Conservation (phyloP, 176 grass and related monocot genomes). For the Carex myosuroides region DNA sequence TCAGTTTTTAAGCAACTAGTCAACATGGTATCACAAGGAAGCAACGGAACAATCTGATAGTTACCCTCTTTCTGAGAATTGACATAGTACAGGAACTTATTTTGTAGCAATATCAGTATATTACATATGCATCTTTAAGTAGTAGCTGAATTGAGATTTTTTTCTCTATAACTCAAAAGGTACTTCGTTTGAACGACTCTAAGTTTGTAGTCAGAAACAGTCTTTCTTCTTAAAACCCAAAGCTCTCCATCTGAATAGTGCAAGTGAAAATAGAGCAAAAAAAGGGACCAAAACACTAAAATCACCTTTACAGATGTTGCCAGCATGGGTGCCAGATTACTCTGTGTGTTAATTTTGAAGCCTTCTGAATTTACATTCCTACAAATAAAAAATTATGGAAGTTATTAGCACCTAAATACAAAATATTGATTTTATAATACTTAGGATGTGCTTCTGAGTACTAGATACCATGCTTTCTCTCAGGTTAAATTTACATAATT, state of each 20-base stretch:
- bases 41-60: not conserved
- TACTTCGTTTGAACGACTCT: not conserved
- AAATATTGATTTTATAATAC: not conserved
- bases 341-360: constrained; percentile 87
- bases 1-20: not conserved
- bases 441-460: not conserved
- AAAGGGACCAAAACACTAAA: constrained; percentile 20
- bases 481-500: not conserved
- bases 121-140: not conserved
- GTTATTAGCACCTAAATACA: not conserved
- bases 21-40: not conserved
- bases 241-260: not conserved
- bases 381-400: constrained; percentile 4
- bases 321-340: constrained; percentile 76
- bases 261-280: not conserved
- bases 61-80: not conserved
- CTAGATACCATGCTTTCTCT: not conserved
- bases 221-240: not conserved
- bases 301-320: constrained; percentile 86
- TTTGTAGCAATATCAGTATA: not conserved
- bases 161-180: not conserved
- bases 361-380: constrained; percentile 64
- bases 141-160: not conserved
- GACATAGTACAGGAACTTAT: not conserved
- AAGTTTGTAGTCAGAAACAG: not conserved